Conservation (phyloP, 2,329 filamentous ascomycete genomes). For the Sarocladiaceae sp. region DNA sequence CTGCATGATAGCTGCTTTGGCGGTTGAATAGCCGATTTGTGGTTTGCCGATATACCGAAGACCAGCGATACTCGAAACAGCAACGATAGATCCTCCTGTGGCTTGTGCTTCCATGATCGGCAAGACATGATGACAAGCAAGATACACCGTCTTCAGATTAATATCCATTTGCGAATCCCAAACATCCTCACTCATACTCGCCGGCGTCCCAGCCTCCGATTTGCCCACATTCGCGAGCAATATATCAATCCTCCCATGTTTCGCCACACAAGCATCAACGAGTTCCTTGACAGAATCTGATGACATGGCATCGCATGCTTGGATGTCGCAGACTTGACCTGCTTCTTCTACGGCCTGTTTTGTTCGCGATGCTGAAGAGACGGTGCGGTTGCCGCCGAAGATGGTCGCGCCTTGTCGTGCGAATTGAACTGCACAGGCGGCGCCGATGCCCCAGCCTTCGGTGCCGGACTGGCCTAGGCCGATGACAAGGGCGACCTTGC, state of each 20-base stretch:
- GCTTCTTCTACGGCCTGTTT: constrained; percentile 30
- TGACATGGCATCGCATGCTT: constrained; percentile 48
- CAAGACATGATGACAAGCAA: constrained; percentile 47
- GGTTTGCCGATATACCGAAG: constrained; percentile 43
- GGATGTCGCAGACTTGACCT: constrained; percentile 31
- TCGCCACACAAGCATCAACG: constrained; percentile 45
- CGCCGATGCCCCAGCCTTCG: constrained; percentile 47
- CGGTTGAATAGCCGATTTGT: constrained; percentile 50
- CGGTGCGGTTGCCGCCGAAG: constrained; percentile 45
- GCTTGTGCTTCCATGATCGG: constrained; percentile 49
- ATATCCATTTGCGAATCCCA: constrained; percentile 52
- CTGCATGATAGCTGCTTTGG: constrained; percentile 47
- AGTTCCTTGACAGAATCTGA: constrained; percentile 46
- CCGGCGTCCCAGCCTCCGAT: constrained; percentile 48
- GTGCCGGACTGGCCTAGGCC: constrained; percentile 40
- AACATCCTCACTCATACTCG: constrained; percentile 38
- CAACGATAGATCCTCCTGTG: constrained; percentile 36
- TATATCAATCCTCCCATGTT: constrained; percentile 54
- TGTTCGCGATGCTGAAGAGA: constrained; percentile 34
- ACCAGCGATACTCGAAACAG: constrained; percentile 46
- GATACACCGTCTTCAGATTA: constrained; percentile 53
- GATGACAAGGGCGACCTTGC: constrained; percentile 41
- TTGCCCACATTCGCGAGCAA: constrained; percentile 58
- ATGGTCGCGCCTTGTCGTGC: constrained; percentile 43
- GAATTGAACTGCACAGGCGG: constrained; percentile 43